Conservation (phyloP, 352 stramenopile species). For the Albugo laibachii region DNA sequence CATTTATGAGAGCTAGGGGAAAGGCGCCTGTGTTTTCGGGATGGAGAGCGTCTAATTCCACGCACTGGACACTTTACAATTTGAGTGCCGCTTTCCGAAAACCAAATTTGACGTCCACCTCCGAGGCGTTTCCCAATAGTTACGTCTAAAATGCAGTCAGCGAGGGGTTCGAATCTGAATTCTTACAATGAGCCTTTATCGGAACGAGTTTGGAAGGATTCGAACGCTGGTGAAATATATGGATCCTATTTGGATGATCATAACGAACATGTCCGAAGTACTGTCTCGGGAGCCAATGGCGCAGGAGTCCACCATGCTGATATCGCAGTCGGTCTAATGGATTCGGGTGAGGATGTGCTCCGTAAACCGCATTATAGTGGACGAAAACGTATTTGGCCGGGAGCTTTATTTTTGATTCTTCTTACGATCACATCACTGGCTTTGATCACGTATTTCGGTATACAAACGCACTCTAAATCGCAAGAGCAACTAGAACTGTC, state of each 20-base stretch:
- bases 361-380: constrained; percentile 31
- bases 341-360: constrained; percentile 12
- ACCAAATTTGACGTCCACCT: too few relatives aligned
- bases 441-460: constrained; percentile 43
- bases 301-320: constrained; percentile 20
- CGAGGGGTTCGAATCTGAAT: too few relatives aligned
- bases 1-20: too few relatives aligned
- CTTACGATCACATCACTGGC: constrained; percentile 20
- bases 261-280: constrained; percentile 27
- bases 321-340: constrained; percentile 50
- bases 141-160: too few relatives aligned
- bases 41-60: too few relatives aligned
- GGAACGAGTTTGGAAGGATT: constrained; percentile 40
- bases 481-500: constrained; percentile 42
- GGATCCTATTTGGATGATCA: constrained; percentile 19
- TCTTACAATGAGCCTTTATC: not conserved
- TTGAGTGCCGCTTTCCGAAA: too few relatives aligned
- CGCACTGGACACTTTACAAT: too few relatives aligned
- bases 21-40: too few relatives aligned
- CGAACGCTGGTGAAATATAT: constrained; percentile 45
- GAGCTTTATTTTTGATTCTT: constrained; percentile 44
- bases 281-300: constrained; percentile 2
- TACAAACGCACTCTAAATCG: constrained; percentile 33
- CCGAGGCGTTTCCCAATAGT: too few relatives aligned
- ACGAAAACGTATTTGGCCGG: constrained; percentile 59